Conservation (phyloP, 768 basidiomycete species). For the Scleroderma bovista region DNA sequence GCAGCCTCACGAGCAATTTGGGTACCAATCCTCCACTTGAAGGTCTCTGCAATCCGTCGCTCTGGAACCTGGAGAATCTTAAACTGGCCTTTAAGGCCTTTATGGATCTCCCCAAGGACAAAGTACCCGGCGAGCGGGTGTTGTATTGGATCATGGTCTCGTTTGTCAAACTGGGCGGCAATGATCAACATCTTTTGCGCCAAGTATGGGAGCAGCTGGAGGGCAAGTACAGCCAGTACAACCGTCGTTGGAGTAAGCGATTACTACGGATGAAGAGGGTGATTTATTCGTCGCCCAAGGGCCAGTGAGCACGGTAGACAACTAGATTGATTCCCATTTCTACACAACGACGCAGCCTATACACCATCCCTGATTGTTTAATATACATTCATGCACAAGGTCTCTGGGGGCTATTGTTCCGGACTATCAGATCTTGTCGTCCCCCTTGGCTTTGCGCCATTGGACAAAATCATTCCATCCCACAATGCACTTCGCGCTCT, state of each 20-base stretch:
- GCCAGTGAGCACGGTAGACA: constrained; percentile 1
- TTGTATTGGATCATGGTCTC: constrained; percentile 68
- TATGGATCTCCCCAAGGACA: constrained; percentile 45
- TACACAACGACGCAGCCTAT: background rate
- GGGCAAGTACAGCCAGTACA: constrained; percentile 52
- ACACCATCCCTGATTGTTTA: constrained; percentile 6
- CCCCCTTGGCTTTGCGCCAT: constrained; percentile 60
- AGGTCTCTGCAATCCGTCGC: constrained; percentile 3
- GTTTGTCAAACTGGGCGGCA: constrained; percentile 53
- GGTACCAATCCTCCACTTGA: constrained; percentile 4
- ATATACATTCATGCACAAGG: constrained; percentile 8
- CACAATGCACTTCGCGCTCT: constrained; percentile 63
- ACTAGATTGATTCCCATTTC: background rate
- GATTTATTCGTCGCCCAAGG: constrained; percentile 22
- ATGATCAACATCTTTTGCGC: constrained; percentile 46
- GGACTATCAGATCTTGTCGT: constrained; percentile 22
- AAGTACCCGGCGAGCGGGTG: constrained; percentile 38
- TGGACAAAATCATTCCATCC: constrained; percentile 71
- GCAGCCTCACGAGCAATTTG: background rate
- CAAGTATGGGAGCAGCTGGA: constrained; percentile 54
- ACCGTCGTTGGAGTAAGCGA: constrained; percentile 38
- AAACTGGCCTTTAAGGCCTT: constrained; percentile 56
- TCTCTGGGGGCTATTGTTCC: constrained; percentile 3
- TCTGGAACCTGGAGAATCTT: constrained; percentile 58
- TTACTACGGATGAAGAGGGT: constrained; percentile 38